Conservation (phyloP, 768 basidiomycete species). For the Lepiota brunneoincarnata region DNA sequence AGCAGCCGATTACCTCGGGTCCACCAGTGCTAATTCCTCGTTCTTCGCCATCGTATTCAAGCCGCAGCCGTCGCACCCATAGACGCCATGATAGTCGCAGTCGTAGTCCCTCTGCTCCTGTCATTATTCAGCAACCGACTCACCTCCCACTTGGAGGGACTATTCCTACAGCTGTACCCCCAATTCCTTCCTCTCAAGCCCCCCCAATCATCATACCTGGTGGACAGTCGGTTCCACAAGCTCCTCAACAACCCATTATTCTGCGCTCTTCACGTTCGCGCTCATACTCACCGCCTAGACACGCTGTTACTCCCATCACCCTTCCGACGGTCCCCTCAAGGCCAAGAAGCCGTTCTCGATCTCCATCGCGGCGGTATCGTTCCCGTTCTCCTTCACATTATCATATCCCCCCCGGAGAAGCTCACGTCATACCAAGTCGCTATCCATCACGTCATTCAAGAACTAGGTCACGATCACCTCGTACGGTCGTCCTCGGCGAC, state of each 20-base stretch:
- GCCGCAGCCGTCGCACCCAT: constrained; percentile 6
- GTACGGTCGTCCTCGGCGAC: neutral
- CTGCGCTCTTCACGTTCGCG: constrained; percentile 15
- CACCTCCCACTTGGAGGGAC: constrained; percentile 11
- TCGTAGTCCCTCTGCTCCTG: constrained; percentile 1
- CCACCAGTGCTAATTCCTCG: constrained; percentile 3
- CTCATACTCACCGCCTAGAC: constrained; percentile 4
- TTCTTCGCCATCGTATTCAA: constrained; percentile 1
- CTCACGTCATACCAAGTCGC: constrained; percentile 8
- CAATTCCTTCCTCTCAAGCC: neutral
- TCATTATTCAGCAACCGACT: constrained; percentile 5
- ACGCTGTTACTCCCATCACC: constrained; percentile 1
- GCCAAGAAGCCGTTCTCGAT: neutral
- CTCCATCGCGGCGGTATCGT: constrained; percentile 4
- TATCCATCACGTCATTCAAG: constrained; percentile 7
- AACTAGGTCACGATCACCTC: constrained; percentile 5
- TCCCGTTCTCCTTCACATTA: constrained; percentile 15
- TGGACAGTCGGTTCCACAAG: neutral
- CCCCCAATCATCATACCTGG: neutral
- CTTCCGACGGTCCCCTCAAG: constrained; percentile 2
- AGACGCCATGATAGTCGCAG: constrained; percentile 2
- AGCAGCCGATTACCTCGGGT: neutral
- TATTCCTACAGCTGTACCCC: constrained; percentile 1
- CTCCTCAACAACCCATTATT: constrained; percentile 10
- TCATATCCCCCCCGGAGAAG: constrained; percentile 1